These are phyloP conservation scores for Plenodomus tracheiphilus DNA, from an alignment of 2,329 filamentous ascomycete species.

Conservation along the genomic window DNA sequence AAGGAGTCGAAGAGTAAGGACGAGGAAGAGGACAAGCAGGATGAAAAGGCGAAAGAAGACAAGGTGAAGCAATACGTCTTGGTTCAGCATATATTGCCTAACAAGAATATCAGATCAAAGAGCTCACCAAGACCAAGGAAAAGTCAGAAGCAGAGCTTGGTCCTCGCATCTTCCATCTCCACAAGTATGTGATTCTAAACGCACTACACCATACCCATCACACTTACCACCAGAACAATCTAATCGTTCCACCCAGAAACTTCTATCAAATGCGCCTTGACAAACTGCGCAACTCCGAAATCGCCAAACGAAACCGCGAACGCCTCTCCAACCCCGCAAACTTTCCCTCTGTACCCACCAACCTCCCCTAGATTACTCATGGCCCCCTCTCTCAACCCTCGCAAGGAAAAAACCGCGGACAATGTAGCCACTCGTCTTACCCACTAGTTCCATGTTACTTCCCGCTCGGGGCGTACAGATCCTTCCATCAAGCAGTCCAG, in stretches of 20 bases:
- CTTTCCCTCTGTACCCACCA: slow-evolving; percentile 78
- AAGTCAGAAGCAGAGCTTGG: slow-evolving; percentile 61
- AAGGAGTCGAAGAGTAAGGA: slow-evolving; percentile 61
- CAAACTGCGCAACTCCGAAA: slow-evolving; percentile 75
- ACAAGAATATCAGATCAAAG: slow-evolving; percentile 46
- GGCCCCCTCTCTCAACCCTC: background rate
- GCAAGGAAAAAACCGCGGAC: background rate
- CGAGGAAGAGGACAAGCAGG: slow-evolving; percentile 64
- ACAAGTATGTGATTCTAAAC: slow-evolving; percentile 61
- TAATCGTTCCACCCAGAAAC: slow-evolving; percentile 55
- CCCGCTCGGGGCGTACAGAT: slow-evolving; percentile 1
- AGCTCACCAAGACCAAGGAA: slow-evolving; percentile 53
- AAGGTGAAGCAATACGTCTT: slow-evolving; percentile 49
- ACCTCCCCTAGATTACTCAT: background rate
- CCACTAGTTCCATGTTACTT: background rate
- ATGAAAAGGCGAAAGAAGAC: slow-evolving; percentile 65
- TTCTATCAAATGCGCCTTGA: slow-evolving; percentile 87
- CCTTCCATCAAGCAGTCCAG: background rate
- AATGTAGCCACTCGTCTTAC: background rate
- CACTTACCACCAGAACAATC: background rate
- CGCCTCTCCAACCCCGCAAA: slow-evolving; percentile 74
- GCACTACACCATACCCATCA: background rate
- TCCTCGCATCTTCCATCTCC: slow-evolving; percentile 79
- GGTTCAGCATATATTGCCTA: slow-evolving; percentile 1
- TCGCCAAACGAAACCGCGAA: slow-evolving; percentile 79